These are phyloP conservation scores for Ceriops tagal DNA, from an alignment of 345 rosid genomes.

Conservation along the genomic window DNA sequence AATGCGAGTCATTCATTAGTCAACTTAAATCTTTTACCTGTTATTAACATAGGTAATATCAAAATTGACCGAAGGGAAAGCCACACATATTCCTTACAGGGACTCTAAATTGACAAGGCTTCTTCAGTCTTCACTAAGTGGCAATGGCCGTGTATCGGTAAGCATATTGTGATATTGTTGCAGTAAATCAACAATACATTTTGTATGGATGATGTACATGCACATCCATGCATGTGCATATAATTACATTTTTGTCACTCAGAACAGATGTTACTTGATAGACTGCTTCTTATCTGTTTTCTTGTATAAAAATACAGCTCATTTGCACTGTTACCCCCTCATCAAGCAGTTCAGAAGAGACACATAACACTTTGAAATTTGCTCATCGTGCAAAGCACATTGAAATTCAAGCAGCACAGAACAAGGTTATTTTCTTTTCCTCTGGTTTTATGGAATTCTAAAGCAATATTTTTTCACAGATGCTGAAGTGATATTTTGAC, in stretches of 20 bases:
- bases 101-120: conserved; percentile 98
- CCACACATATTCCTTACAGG: conserved; percentile 91
- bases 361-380: conserved; percentile 96
- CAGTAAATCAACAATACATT: conserved; percentile 5
- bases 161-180: conserved; percentile 27
- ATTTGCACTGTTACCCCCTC: conserved; percentile 98
- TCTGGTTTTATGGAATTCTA: background rate
- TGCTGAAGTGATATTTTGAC: conserved; percentile 21
- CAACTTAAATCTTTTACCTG: conserved; percentile 15
- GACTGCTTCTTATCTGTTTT: conserved; percentile 18
- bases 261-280: background rate
- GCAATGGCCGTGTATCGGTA: conserved; percentile 99
- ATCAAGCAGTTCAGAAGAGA: conserved; percentile 92
- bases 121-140: conserved; percentile 94
- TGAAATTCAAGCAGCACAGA: conserved; percentile 91
- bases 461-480: conserved; percentile 1
- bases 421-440: conserved; percentile 55
- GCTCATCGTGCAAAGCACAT: conserved; percentile 99
- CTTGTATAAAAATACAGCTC: conserved; percentile 59
- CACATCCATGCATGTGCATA: background rate
- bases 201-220: background rate
- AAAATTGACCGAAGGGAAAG: conserved; percentile 87
- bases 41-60: conserved; percentile 72
- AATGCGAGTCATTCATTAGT: background rate
- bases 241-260: background rate